Evolutionary conservation across 2,329 filamentous ascomycete genomes (phyloP), one percentile per base, ranked within the genome.

Genomic region (Chaetomium sp.): DNA sequence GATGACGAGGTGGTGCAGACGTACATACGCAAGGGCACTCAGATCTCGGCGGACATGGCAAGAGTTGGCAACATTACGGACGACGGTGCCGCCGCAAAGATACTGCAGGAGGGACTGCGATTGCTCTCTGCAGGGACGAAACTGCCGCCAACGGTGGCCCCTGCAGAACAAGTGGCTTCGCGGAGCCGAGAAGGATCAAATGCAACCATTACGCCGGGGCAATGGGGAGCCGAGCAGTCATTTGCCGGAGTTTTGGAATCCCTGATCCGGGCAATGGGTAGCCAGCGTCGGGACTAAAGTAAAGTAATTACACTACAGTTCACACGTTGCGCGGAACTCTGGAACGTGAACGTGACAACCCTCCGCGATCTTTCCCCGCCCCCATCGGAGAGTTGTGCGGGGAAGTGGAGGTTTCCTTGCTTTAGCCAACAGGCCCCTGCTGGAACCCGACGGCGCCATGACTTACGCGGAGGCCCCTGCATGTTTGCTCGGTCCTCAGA

Each of bases 1-100:
- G 42, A 47, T 19, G 42, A 47, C 42, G 42, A 47, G 42, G n/a
- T 47, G 42, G 42, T 47, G 42, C 42, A 47, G 42, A 47, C 42
- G 12, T 47, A 47, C 42, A 47, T 47, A 47, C 42, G 42, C n/a
- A 47, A 47, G 42, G 42, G 42, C n/a, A n/a, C 8, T 16, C 42
- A 19, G 8, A 47, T 47, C 42, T 47, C 42, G 42, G 42, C 42
- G 42, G 16, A 47, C 42, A 47, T 47, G 42, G 42, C 42, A 47
- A 9, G 42, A 19, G 42, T 47, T 16, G 42, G 42, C 42, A 47
- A 47, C 42, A 47, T 47, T 19, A 47, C n/a, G 42, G 42, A 47
- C 42, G 42, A 21, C 8, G 42, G 42, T 19, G 42, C 42, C 16
- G 42, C 42, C 42, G n/a, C 42, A 7, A 47, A 47, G n/a, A 47